A percentile compares a stretch with the other conserved stretches of the same genome.
Evolutionary conservation across 345 rosid genomes (phyloP).

Genomic region (Turritis glabra): DNA sequence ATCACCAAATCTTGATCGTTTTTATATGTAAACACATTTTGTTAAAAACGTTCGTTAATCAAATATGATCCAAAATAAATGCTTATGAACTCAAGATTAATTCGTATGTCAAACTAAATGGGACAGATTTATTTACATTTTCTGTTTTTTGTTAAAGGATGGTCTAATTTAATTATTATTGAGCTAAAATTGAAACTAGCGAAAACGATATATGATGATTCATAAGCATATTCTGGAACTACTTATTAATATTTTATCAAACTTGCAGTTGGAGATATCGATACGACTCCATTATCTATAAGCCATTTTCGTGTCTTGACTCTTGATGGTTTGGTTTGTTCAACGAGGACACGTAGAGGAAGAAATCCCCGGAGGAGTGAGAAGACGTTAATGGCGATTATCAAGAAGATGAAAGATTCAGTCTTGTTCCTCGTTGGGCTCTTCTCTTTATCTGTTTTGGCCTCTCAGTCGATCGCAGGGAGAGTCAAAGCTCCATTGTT

Average conservation of each 20-base stretch:
- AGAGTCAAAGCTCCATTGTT: slow-evolving; percentile 49
- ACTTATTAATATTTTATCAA: neutral
- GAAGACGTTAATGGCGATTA: slow-evolving; percentile 25
- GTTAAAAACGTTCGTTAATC: too few species aligned
- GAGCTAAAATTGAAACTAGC: neutral
- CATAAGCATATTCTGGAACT: slow-evolving; percentile 23
- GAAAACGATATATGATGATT: slow-evolving; percentile 16
- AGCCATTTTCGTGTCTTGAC: slow-evolving; percentile 14
- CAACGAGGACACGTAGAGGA: slow-evolving; percentile 4
- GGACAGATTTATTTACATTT: neutral
- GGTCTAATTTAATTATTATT: neutral
- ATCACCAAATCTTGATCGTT: neutral
- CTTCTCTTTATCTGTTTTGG: slow-evolving; percentile 35
- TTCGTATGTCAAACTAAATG: neutral
- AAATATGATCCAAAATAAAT: neutral
- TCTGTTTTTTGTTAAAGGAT: neutral
- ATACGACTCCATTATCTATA: slow-evolving; percentile 25
- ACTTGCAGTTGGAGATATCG: slow-evolving; percentile 13
- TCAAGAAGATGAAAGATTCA: slow-evolving; percentile 17
- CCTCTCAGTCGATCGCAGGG: slow-evolving; percentile 45
- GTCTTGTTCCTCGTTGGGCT: slow-evolving; percentile 22
- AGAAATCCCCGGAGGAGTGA: neutral
- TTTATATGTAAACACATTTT: neutral
- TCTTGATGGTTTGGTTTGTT: neutral
- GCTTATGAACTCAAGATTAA: neutral